Evolutionary conservation across 352 stramenopile genomes (phyloP), one percentile per base, ranked within the genome.

Genomic region (Globisporangium perplexum): DNA sequence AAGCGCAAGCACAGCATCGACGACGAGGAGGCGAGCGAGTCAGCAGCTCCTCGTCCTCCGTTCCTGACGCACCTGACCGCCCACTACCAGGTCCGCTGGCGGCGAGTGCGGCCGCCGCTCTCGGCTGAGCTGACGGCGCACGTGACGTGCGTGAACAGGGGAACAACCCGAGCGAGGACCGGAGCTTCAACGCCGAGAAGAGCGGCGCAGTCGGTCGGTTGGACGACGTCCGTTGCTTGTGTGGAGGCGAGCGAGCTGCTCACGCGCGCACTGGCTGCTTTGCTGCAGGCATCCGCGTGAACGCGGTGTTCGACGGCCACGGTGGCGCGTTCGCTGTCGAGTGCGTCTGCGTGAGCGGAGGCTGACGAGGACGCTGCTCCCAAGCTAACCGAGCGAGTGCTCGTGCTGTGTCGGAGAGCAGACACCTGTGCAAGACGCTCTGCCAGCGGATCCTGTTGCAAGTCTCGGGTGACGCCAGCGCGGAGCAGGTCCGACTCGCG

Each of bases 291-390:
- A 54, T 88, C 47, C 71, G 68, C 36, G 55, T 88, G 7, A 68
- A 76, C 45, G 77, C 74, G 31, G 74, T 89, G 1, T 76, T 89
- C 42, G 81, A 92, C 52, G 81, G 77, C 0, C 81, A 92, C 38
- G 81, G 81, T 28, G 81, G 81, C 2, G 66, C 68, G 1, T 66
- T 86, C 45, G 77, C 81, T 26, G 81, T 88, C 12, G 72, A 92
- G 74, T 88, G 60, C 36, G 74, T 74, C 7, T 1, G 23, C 10
- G 8, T 7, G n/a, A n/a, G n/a, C n/a, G n/a, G n/a, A n/a, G n/a
- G n/a, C n/a, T n/a, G n/a, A n/a, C n/a, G n/a, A n/a, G n/a, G n/a
- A n/a, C n/a, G n/a, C n/a, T n/a, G n/a, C n/a, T n/a, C n/a, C n/a
- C n/a, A n/a, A 31, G 28, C 28, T 24, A 7, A 22, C 8, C n/a